Base-by-base conservation (phyloP, 306 rosid species). In the Castanea crenata region DNA sequence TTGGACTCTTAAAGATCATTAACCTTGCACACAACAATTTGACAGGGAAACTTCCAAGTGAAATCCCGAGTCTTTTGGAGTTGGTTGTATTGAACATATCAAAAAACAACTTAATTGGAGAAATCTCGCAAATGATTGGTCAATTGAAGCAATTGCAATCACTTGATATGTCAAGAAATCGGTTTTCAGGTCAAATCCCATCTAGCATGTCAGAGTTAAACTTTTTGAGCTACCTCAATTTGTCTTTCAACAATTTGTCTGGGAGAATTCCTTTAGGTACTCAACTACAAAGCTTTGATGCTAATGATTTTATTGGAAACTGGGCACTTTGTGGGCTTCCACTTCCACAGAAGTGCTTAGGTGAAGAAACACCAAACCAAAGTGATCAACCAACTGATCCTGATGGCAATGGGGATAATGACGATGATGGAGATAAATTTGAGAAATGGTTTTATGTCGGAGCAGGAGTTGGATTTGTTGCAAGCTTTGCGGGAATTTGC, bases 301-400 rank as follows among this genome's bases (percentile, higher is more conserved):
- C 73, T 11, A 67, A 76, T 23, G 15, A 34, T 1, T 83, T 49
- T 65, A 0, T 19, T 29, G 85, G 79, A 49, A 86, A 86, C 73
- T 51, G 19, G 23, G 52, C 58, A 46, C 85, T 86, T 5, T 78
- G 85, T 21, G 85, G 85, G 10, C 6, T 20, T 21, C 87, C 85
- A 4, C 79, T 83, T 35, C 64, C 70, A 5, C 74, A 3, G 21
- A 20, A 5, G 1, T 83, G 85, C 55, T 71, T 44, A 1, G 84
- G 74, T n/a, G 82, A 80, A 46, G 63, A 9, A 29, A 2, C 52
- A 21, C 41, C 41, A 6, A 35, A 35, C 41, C 41, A 35, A 6
- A 35, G 41, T 35, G 5, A 27, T 32, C 41, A 70, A 52, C 76
- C 1, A 21, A 19, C 46, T 8, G 55, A 21, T 63, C 35, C 4